A percentile compares a stretch with the other conserved stretches of the same genome.
Conservation (phyloP, 768 basidiomycete genomes). For the Leccinum imitatum region DNA sequence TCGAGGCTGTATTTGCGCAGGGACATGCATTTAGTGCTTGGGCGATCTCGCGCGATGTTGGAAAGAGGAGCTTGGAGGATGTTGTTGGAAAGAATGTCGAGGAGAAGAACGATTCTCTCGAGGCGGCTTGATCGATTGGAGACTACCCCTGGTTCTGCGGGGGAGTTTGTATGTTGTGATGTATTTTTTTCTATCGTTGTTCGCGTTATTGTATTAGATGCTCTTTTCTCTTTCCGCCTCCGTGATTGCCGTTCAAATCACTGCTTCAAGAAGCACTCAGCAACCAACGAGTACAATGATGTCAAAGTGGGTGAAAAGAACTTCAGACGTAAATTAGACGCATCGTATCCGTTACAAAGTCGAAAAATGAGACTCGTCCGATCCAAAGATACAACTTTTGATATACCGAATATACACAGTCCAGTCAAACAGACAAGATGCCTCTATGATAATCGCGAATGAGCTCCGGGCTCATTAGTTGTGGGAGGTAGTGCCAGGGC, state of each 20-base stretch:
- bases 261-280: background rate
- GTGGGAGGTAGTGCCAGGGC: conserved; percentile 13
- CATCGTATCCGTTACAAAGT: background rate
- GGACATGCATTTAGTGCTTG: conserved; percentile 72
- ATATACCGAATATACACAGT: background rate
- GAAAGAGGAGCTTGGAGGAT: conserved; percentile 58
- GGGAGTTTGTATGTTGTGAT: background rate
- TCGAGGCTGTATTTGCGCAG: conserved; percentile 73
- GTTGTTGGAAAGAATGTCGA: conserved; percentile 28
- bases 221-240: background rate
- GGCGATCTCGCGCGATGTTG: conserved; percentile 60
- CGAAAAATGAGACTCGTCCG: background rate
- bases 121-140: conserved; percentile 1
- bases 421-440: background rate
- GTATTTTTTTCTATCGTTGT: background rate
- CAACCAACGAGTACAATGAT: background rate
- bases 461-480: background rate
- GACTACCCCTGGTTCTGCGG: background rate
- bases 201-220: background rate
- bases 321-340: background rate
- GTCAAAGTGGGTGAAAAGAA: background rate
- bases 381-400: background rate
- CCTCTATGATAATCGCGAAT: background rate
- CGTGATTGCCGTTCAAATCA: background rate
- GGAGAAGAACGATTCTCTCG: conserved; percentile 9